Base-by-base conservation (phyloP, 352 stramenopile species). In the Globisporangium middletonii region DNA sequence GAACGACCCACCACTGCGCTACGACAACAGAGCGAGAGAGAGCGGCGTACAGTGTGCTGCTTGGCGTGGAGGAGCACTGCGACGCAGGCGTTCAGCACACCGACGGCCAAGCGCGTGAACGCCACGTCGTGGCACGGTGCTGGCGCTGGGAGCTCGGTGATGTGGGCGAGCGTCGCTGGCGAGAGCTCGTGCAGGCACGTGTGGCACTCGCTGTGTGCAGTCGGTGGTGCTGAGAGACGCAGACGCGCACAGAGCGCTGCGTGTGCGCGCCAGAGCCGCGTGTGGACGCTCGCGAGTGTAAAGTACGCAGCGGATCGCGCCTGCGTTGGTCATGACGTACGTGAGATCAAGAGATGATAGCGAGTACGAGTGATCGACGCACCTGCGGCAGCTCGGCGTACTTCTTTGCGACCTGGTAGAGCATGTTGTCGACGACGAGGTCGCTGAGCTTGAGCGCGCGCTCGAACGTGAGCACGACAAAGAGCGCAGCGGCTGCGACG, bases 401-500 rank as follows among this genome's bases (percentile, higher is more conserved):
- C 46, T 86, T 89, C 67, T 92, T 92, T 35, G 79, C 68, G 13
- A 90, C 70, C 67, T 92, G 82, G 41, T 92, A 92, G 13, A 92
- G 67, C 68, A 92, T 66, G 59, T 89, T 92, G 49, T 90, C 82
- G 26, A 86, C 26, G 50, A 90, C 79, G 37, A 89, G 64, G 26
- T 89, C 79, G 27, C 70, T 69, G 13, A 92, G 61, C 16, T 64
- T 67, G 23, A 83, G 66, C 28, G 67, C 53, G 47, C 68, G 53
- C 55, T 88, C 79, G 38, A 75, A 59, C 13, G 63, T 60, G 58
- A 68, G 79, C 26, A 69, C 71, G 26, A 89, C 59, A 13, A 75
- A 82, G 28, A 92, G 63, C 44, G 78, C 82, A 23, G 76, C 55
- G 45, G 67, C 72, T 4, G 74, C 76, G 37, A 88, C 63, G 44